Evolutionary conservation across 352 stramenopile genomes (phyloP), one percentile per base, ranked within the genome.

Genomic region (Globisporangium apiculatum): DNA sequence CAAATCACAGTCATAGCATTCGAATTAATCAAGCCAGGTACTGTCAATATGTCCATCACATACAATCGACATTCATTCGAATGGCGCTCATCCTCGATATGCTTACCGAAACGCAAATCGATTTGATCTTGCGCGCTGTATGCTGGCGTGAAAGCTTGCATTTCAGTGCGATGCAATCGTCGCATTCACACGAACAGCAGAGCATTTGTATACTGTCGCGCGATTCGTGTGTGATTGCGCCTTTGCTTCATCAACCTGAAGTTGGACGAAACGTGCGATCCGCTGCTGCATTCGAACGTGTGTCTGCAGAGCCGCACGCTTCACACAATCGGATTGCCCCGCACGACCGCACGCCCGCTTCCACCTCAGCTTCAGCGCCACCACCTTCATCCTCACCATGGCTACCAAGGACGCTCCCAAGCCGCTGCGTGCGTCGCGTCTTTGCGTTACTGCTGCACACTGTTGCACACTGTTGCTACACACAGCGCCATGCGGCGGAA

Each of bases 221-320:
- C 31, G 17, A 47, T 15, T 47, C 42, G 11, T 7, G 42, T 15
- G 47, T 2, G 7, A 18, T 10, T 42, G 31, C 31, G 8, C 31
- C 11, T 53, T 18, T 31, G 42, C 12, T 55, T 31, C 24, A 31
- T 3, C 24, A 31, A 31, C 24, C 48, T 64, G 50, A 55, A 38
- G 43, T 53, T 55, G 52, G 60, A 61, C 73, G 74, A 68, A 75
- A 76, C 72, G 65, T 67, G 40, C 63, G 60, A 71, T 75, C 64
- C 69, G 52, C 35, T 38, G 5, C 0, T 53, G 41, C 54, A 59
- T 52, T 60, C 60, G 51, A 63, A 81, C 74, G 74, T 83, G 73
- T 8, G 31, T n/a, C 17, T 35, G 31, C 7, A 31, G 24, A 31
- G 10, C 42, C 14, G 14, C 8, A 31, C 14, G 37, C 41, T 5